Base-by-base conservation (phyloP, 805 yeast species). In the Candida odintsovae region DNA sequence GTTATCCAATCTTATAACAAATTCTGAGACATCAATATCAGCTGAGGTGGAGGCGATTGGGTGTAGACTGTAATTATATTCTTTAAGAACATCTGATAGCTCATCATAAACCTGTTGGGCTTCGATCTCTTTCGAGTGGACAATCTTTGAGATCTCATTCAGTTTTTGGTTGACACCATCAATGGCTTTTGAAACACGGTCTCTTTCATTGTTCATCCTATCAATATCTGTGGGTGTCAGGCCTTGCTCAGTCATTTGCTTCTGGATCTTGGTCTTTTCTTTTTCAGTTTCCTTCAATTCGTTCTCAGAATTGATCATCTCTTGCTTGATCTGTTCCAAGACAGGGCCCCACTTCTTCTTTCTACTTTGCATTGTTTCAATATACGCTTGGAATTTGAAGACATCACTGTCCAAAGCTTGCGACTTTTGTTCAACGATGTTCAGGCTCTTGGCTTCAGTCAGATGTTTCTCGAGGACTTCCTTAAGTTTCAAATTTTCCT, bases 361-460 rank as follows among this genome's bases (percentile, higher is more conserved):
- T 50, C 87, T 72, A n/a, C 69, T 68, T 54, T 80, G 77, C 78
- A 86, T 82, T 8, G 78, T 72, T 39, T 78, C 78, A 44, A 86
- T 80, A 58, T 84, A 87, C n/a, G 80, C 83, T 55, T 77, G 75
- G 57, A 87, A 85, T 62, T 85, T 84, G 39, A 69, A 68, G 38
- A 84, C 70, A 62, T 89, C 96, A 50, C 78, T 77, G 52, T 83
- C 85, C 46, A 89, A 67, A 1, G 88, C 86, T 50, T 70, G 71
- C 6, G 79, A 64, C 59, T 83, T 81, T 57, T 76, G 77, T 47
- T 75, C 74, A 21, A 83, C 76, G 20, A 73, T 67, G 41, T 73
- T 75, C 31, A 82, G 66, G 18, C 70, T 65, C 21, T 73, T 72
- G 42, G 73, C 67, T 50, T 78, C 77, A 6, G 65, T 64, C 36